These are phyloP conservation scores for Penicillium sp. DNA, from an alignment of 2,329 filamentous ascomycete genomes.

Conservation along the genomic window DNA sequence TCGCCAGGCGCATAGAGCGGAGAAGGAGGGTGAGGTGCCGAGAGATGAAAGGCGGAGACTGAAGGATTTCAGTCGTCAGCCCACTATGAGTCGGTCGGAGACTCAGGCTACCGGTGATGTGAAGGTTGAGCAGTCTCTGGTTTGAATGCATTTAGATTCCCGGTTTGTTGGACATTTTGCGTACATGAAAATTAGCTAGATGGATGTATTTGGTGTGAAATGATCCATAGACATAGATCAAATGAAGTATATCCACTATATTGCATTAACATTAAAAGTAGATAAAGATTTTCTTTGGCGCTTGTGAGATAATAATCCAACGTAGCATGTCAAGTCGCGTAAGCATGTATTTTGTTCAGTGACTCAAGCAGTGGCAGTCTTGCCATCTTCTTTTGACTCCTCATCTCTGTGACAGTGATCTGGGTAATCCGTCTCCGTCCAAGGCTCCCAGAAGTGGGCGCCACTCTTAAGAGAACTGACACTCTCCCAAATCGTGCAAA, in stretches of 20 bases:
- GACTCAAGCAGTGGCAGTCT: neutral
- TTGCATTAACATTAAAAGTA: neutral
- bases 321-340: too few relatives aligned
- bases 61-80: slow-evolving; percentile 33
- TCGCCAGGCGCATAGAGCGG: slow-evolving; percentile 20
- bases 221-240: neutral
- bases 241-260: neutral
- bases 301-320: neutral
- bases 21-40: slow-evolving; percentile 3
- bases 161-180: neutral
- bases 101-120: slow-evolving; percentile 27
- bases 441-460: slow-evolving; percentile 29
- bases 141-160: slow-evolving; percentile 14
- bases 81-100: slow-evolving; percentile 35
- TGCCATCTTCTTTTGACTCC: neutral
- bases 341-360: neutral
- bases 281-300: rapidly evolving
- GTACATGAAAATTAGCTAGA: too few relatives aligned
- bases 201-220: neutral
- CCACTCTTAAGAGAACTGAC: slow-evolving; percentile 28
- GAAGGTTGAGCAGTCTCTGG: slow-evolving; percentile 30
- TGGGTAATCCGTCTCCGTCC: slow-evolving; percentile 31
- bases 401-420: slow-evolving; percentile 5
- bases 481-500: slow-evolving; percentile 49
- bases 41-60: slow-evolving; percentile 13